Base-by-base conservation (phyloP, 1,284 basidiomycete genomes). In the Leccinum subspadiceum region DNA sequence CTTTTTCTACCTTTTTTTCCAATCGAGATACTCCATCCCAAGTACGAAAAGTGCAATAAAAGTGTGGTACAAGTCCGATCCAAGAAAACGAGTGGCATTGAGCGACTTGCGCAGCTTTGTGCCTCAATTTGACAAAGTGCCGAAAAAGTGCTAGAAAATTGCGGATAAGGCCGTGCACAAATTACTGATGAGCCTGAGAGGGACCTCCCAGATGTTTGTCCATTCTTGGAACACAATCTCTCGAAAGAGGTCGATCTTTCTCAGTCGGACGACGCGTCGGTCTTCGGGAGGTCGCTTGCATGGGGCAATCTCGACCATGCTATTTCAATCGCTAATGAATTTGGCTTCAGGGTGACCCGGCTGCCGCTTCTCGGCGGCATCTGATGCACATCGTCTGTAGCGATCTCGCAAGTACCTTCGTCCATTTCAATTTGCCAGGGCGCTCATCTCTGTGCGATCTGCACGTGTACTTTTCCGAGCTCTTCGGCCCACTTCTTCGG, bases 381-480 rank as follows among this genome's bases (percentile, higher is more conserved):
- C 26, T 87, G 57, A 87, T 84, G 0, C 85, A 89, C 65, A 79
- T 92, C 53, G 69, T 91, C 24, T 91, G 89, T 69, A 91, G 90
- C 66, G 89, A 92, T 71, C 79, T 92, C 57, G 89, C 89, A 75
- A 71, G 83, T 76, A 56, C 51, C 41, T 13, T 10, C 17, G 22
- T 60, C 17, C 12, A 20, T 54, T 20, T 5, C 6, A 35, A 24
- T 26, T 54, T 46, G 55, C 55, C 62, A 58, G 52, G 35, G 39
- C 6, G 12, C 24, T 7, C 48, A 26, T 33, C 5, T 9, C 22
- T 20, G 4, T 20, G 33, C 20, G 22, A 17, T 39, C 39, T 12
- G 35, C 60, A 90, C 86, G 82, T 92, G 5, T 93, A 92, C 71
- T 92, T 92, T 69, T 86, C 88, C 0, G 83, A 87, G 60, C 79